Percentiles rank a stretch among this genome's conserved stretches.
phyloP scores from a whole-genome alignment of 2,329 filamentous ascomycete species.

The Fusarium mundagurra region DNA sequence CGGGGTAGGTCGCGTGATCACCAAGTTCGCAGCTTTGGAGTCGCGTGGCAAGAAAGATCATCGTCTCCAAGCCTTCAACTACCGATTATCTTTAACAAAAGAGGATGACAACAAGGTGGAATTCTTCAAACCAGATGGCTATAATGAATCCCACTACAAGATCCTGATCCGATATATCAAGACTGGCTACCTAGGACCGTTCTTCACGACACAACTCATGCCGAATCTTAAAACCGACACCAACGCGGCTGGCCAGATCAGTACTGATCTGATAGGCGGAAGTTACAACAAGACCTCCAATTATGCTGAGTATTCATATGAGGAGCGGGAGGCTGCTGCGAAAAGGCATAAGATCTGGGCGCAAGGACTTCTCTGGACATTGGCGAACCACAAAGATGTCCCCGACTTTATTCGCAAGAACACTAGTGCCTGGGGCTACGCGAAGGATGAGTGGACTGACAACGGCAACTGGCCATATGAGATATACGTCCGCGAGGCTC shows the following conservation, averaged over 20 bases:
- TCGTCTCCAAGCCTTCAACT: constrained; percentile 33
- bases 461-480: constrained; percentile 29
- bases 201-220: constrained; percentile 28
- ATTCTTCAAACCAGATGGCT: constrained; percentile 21
- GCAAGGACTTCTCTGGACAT: constrained; percentile 22
- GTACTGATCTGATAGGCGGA: constrained; percentile 26
- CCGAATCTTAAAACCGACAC: constrained; percentile 29
- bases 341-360: constrained; percentile 16
- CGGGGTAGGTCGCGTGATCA: constrained; percentile 2
- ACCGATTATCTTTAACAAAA: constrained; percentile 9
- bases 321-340: background rate
- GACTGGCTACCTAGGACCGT: constrained; percentile 4
- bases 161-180: constrained; percentile 27
- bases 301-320: constrained; percentile 27
- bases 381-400: constrained; percentile 18
- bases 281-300: constrained; percentile 20
- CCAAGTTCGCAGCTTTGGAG: background rate
- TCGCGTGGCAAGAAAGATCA: constrained; percentile 15
- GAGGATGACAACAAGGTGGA: constrained; percentile 12
- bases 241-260: constrained; percentile 26
- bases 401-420: background rate
- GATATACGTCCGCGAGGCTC: constrained; percentile 23
- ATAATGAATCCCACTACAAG: constrained; percentile 22
- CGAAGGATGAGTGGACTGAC: constrained; percentile 18
- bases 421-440: constrained; percentile 9